Base-by-base conservation (phyloP, 2,329 filamentous ascomycete genomes). In the Fusarium agapanthi region DNA sequence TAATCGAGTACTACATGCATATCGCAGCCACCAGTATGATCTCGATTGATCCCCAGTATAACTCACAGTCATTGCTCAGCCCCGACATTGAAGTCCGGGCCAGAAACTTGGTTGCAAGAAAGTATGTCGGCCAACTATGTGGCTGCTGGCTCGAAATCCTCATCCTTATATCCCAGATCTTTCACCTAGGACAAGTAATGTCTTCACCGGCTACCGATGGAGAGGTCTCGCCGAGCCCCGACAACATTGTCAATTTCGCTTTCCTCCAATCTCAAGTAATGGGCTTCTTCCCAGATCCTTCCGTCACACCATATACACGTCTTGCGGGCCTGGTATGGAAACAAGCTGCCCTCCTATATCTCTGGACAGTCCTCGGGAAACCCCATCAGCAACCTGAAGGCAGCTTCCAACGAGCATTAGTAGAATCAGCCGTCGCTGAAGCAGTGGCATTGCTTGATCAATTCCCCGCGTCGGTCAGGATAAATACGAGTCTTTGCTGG, bases 1-100 rank as follows among this genome's bases (percentile, higher is more conserved):
- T 86, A 6, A 80, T 86, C 50, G 85, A 86, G 73, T 86, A 86
- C 43, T 86, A 85, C 66, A 81, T 84, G 65, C 85, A 86, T 74
- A 85, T 84, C 50, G 81, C 83, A 7, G 81, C 83, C 7, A 81
- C 83, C 12, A 86, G 84, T 72, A 85, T 86, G 81, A 84, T 86
- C 48, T 85, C 85, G 1, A 82, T 84, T 37, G 67, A 83, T 50
- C 74, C 78, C 1, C 72, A 77, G n/a, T 73, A 79, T 38, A 74
- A 69, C 22, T 75, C 75, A 1, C 77, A 80, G n/a, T 71, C 78
- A 1, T 74, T 81, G 7, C 73, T 82, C 18, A 81, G 77, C 47
- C 76, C 76, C 0, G 73, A 78, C 3, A 79, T 83, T 13, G 77
- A 81, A 51, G 68, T 71, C 15, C 62, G 77, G 35, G 82, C 80